These are phyloP conservation scores for Alopecurus myosuroides DNA, from an alignment of 176 grass and related monocot species.

Conservation along the genomic window DNA sequence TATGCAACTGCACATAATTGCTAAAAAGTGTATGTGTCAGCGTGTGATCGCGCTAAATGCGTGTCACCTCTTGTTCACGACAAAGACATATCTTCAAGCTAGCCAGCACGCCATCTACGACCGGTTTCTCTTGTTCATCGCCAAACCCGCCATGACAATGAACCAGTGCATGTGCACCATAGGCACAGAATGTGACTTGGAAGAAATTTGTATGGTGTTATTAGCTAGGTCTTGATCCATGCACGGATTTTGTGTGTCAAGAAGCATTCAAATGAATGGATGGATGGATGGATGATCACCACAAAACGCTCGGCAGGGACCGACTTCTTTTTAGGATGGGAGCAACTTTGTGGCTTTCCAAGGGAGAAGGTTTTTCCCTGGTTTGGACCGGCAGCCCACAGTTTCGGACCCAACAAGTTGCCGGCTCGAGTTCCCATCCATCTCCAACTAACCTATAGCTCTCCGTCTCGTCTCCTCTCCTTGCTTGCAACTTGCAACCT, in stretches of 20 bases:
- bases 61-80: not conserved
- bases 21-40: not conserved
- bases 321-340: not conserved
- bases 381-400: conserved; percentile 6
- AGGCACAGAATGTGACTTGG: not conserved
- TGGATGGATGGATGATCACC: not conserved
- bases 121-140: not conserved
- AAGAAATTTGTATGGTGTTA: not conserved
- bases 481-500: conserved; percentile 4
- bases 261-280: not conserved
- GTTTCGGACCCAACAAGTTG: conserved; percentile 1
- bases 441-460: too few relatives aligned
- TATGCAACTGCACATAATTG: not conserved
- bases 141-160: not conserved
- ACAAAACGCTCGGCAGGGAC: not conserved
- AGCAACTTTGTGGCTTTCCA: not conserved
- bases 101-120: not conserved
- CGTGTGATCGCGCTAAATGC: too few relatives aligned
- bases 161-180: not conserved
- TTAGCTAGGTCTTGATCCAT: not conserved
- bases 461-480: too few relatives aligned
- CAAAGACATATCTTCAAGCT: not conserved
- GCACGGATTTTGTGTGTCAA: not conserved
- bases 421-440: not conserved
- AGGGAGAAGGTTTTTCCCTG: not conserved